Evolutionary conservation across 2,329 filamentous ascomycete species (phyloP), one percentile per base, ranked within the genome.

Genomic region (Cercospora citrullina): DNA sequence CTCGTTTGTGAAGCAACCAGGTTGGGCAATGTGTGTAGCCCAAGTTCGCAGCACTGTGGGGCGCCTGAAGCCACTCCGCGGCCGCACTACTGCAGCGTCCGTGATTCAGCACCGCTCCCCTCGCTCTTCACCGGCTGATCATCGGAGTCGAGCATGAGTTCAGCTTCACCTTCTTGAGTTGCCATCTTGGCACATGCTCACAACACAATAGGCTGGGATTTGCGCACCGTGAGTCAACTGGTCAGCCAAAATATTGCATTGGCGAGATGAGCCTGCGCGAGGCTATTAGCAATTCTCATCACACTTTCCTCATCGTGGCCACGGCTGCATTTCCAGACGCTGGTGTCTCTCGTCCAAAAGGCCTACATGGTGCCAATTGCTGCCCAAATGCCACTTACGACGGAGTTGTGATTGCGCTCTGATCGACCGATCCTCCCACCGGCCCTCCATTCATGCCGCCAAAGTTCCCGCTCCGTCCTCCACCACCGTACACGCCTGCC

Each of bases 331-430:
- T 64, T 42, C 61, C 61, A 36, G 48, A 57, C 42, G 28, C 61
- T 55, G 18, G 42, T 53, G n/a, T 55, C 42, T 53, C 61, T 64
- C 61, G 48, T 57, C 61, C 61, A 64, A 48, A 55, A 51, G 7
- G 28, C 28, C 60, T 63, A 51, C 60, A 62, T 23, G 33, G 26
- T 51, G n/a, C 31, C 59, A 61, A 61, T 14, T 45, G 59, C n/a
- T 48, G 39, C 30, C 42, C 23, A 63, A 53, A 48, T 10, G 18
- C 39, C 23, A 53, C 18, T 39, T 42, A 64, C 30, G 61, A 64
- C 30, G 61, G 61, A 26, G 45, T 64, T 21, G 61, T 64, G 26
- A 64, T 64, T 26, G 61, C 48, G 48, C 30, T 64, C 48, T 64
- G 61, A 14, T 64, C 61, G 12, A 51, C 31, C n/a, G 61, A 26